These are phyloP conservation scores for Polyporus arcularius DNA, from an alignment of 768 basidiomycete species.

Conservation along the genomic window DNA sequence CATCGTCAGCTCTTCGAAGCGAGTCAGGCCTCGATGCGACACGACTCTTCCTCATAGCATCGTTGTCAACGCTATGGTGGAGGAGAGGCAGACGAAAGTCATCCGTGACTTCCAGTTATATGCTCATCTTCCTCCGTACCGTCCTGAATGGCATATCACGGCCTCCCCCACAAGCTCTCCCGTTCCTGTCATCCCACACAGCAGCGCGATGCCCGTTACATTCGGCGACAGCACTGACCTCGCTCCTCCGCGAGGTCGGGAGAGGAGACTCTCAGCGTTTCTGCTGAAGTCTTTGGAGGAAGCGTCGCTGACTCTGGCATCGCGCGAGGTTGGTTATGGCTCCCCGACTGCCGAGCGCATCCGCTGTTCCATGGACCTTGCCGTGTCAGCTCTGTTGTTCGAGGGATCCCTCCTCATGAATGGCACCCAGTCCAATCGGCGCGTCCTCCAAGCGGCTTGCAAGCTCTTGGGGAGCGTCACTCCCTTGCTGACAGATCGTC, in stretches of 20 bases:
- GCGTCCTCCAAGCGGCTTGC: constrained; percentile 64
- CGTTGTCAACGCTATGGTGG: constrained; percentile 60
- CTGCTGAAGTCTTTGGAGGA: constrained; percentile 64
- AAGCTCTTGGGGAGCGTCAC: constrained; percentile 46
- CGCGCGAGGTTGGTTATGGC: constrained; percentile 29
- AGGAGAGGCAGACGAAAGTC: constrained; percentile 54
- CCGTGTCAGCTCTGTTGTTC: constrained; percentile 65
- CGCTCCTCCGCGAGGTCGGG: constrained; percentile 53
- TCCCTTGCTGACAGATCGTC: constrained; percentile 40
- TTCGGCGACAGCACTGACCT: constrained; percentile 30
- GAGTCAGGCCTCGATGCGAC: constrained; percentile 46
- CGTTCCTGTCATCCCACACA: background rate
- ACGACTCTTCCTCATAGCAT: constrained; percentile 69
- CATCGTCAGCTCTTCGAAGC: constrained; percentile 57
- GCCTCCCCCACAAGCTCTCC: background rate
- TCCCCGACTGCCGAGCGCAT: constrained; percentile 62
- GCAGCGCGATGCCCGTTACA: background rate
- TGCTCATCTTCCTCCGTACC: constrained; percentile 57
- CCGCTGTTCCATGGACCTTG: constrained; percentile 69
- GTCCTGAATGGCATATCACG: no score
- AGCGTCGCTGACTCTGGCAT: constrained; percentile 50
- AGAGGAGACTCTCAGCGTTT: constrained; percentile 62
- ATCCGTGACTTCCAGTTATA: constrained; percentile 73
- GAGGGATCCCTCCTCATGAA: constrained; percentile 67
- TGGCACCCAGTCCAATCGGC: constrained; percentile 59